A percentile compares a stretch with the other conserved stretches of the same genome.
Conservation (phyloP, 106 monocot genomes). For the Acanthochlamys bracteata region DNA sequence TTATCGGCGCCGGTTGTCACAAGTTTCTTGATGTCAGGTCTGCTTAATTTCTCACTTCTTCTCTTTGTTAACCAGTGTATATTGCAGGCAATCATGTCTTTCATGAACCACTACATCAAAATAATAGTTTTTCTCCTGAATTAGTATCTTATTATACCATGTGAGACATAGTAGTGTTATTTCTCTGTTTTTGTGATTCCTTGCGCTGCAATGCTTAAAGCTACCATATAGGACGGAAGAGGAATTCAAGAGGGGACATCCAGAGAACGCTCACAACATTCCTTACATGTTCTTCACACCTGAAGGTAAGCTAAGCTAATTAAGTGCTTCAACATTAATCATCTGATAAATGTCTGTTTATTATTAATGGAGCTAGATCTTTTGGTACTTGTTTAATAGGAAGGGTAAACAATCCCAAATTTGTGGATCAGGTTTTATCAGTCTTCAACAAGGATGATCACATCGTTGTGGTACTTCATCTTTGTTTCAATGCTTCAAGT, state of each 20-base stretch:
- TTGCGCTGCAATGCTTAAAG: no score
- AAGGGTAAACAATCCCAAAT: slow-evolving; percentile 50
- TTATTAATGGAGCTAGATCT: not conserved
- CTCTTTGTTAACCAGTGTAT: not conserved
- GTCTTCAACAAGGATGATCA: slow-evolving; percentile 45
- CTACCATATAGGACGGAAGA: slow-evolving; percentile 38
- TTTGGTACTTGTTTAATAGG: slow-evolving; percentile 18
- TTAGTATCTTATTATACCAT: not conserved
- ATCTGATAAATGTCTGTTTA: not conserved
- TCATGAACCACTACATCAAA: not conserved
- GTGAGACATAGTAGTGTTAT: not conserved
- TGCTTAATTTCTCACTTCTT: not conserved
- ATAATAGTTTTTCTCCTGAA: no score
- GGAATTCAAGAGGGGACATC: slow-evolving; percentile 58
- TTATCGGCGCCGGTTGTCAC: slow-evolving; percentile 42
- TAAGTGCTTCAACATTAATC: not conserved
- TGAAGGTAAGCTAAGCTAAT: slow-evolving; percentile 26
- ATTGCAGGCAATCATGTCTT: no score
- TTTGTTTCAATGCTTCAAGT: not conserved
- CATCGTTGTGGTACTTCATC: slow-evolving; percentile 54
- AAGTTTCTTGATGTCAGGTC: slow-evolving; percentile 80
- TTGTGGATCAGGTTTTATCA: slow-evolving; percentile 51
- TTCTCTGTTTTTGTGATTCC: not conserved
- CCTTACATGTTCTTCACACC: slow-evolving; percentile 73
- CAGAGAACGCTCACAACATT: slow-evolving; percentile 42